Percentiles rank a stretch among this genome's conserved stretches.
Evolutionary conservation across 176 grass and related monocot genomes (phyloP).

Genomic region (Lolium multiflorum): DNA sequence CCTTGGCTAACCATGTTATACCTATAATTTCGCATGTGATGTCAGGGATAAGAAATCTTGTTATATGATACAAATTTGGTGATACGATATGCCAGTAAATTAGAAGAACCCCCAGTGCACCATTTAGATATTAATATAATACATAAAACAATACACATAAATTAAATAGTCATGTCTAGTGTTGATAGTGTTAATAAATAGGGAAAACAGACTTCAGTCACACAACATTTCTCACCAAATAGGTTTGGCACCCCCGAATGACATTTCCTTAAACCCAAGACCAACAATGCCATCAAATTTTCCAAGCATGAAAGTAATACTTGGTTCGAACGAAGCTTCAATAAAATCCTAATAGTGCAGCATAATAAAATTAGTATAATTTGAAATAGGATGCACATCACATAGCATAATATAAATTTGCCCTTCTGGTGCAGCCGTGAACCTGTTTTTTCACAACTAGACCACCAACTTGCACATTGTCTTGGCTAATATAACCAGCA

Average conservation of each 20-base stretch:
- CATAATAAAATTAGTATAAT: constrained; percentile 27
- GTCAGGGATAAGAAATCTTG: constrained; percentile 14
- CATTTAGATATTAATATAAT: not conserved
- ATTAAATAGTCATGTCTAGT: not conserved
- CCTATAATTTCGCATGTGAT: constrained; percentile 33
- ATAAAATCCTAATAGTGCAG: constrained; percentile 63
- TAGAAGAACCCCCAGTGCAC: not conserved
- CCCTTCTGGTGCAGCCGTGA: not conserved
- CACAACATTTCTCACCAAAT: constrained; percentile 59
- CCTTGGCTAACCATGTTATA: constrained; percentile 75
- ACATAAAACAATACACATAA: constrained; percentile 5
- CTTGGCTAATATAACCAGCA: too few species aligned
- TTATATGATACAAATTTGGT: not conserved
- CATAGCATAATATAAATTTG: constrained; percentile 5
- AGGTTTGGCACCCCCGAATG: constrained; percentile 56
- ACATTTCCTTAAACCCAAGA: constrained; percentile 87
- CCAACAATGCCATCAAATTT: constrained; percentile 95
- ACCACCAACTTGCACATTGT: too few species aligned
- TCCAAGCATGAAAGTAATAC: constrained; percentile 69
- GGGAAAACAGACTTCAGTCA: not conserved
- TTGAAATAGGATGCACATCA: constrained; percentile 1
- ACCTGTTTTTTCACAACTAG: constrained; percentile 45
- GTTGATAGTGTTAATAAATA: constrained; percentile 9
- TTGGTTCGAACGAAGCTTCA: constrained; percentile 70
- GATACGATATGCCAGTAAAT: not conserved